Conservation (phyloP, 108 stramenopile genomes). For the Fragilaria crotonensis region DNA sequence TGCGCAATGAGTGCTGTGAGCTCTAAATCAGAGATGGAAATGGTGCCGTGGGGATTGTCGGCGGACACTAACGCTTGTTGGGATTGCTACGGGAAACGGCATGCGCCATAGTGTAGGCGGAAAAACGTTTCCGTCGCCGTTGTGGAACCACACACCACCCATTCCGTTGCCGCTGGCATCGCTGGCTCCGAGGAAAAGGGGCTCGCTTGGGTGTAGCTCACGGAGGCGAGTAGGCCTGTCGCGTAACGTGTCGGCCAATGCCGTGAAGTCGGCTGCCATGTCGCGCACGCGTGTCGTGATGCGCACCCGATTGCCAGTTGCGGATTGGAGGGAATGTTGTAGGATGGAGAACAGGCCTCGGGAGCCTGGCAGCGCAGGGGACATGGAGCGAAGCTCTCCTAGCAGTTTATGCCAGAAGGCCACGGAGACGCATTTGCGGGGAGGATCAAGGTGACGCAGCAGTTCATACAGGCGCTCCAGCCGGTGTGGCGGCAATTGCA, state of each 20-base stretch:
- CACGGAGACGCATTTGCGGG: no score
- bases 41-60: neutral
- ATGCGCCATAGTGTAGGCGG: no score
- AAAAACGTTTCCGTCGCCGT: no score
- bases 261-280: neutral
- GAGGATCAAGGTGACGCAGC: no score
- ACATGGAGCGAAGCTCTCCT: no score
- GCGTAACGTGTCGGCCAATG: neutral
- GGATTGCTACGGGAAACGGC: no score
- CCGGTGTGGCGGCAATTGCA: conserved; percentile 4
- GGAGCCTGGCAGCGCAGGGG: conserved; percentile 13
- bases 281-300: neutral
- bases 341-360: conserved; percentile 24
- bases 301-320: neutral
- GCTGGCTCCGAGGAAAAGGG: conserved; percentile 16
- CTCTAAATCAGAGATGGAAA: neutral
- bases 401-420: conserved; percentile 38
- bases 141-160: conserved; percentile 14
- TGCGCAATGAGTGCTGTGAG: neutral
- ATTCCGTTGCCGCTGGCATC: conserved; percentile 29
- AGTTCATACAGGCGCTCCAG: conserved; percentile 7
- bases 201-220: conserved; percentile 27
- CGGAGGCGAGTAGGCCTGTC: conserved; percentile 25
- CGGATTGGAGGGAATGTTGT: conserved; percentile 10
- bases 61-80: no score